Evolutionary conservation across 1,139 yeast genomes (phyloP).

Genomic region (Sugiyamaella pinicola): DNA sequence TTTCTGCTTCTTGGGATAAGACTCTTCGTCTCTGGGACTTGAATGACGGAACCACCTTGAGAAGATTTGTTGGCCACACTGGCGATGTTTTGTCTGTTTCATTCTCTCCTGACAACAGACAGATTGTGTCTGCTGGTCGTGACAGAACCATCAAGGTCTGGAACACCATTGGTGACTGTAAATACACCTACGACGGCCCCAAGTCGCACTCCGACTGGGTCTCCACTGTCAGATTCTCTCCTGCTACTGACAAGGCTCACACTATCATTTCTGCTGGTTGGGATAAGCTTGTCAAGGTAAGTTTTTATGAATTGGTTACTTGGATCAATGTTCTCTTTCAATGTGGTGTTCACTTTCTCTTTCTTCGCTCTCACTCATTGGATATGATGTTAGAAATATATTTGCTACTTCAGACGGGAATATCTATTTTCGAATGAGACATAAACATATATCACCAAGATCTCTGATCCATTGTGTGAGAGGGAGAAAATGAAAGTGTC

Average conservation of each 20-base stretch:
- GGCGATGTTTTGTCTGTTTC: constrained; percentile 97
- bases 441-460: constrained; percentile 86
- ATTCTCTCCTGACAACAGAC: constrained; percentile 95
- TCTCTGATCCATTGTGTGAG: constrained; percentile 68
- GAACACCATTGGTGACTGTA: constrained; percentile 99
- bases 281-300: constrained; percentile 99
- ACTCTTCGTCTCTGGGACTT: constrained; percentile 99
- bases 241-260: constrained; percentile 61
- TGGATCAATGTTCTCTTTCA: constrained; percentile 26
- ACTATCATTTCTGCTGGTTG: constrained; percentile 97
- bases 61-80: constrained; percentile 97
- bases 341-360: constrained; percentile 20
- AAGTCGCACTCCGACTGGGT: constrained; percentile 99
- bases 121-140: constrained; percentile 98
- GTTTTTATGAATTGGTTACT: constrained; percentile 46
- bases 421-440: constrained; percentile 84
- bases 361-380: not conserved
- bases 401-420: constrained; percentile 99
- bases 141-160: constrained; percentile 99
- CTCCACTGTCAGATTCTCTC: constrained; percentile 94
- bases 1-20: constrained; percentile 99
- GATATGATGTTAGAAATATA: constrained; percentile 49
- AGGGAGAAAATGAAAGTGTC: constrained; percentile 11
- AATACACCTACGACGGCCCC: constrained; percentile 70
- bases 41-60: constrained; percentile 90